A percentile compares a stretch with the other conserved stretches of the same genome.
Evolutionary conservation across 768 basidiomycete species (phyloP).

Genomic region (Imleria badia): DNA sequence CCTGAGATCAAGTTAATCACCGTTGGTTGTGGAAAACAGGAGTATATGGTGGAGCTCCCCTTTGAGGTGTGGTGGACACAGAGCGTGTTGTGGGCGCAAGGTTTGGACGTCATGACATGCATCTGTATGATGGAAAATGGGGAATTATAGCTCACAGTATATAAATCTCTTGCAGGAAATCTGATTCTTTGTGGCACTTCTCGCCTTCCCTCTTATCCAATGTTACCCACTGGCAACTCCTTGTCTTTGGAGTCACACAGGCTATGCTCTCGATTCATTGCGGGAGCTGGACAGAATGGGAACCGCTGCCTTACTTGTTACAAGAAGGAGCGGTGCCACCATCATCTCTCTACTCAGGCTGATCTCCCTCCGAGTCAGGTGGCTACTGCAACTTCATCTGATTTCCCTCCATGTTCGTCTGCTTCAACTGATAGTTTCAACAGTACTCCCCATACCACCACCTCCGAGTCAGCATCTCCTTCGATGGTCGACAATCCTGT

Average conservation of each 20-base stretch:
- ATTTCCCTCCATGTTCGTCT: neutral
- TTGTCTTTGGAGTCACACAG: too few relatives aligned
- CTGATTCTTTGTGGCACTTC: neutral
- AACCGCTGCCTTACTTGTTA: neutral
- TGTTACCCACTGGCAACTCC: too few relatives aligned
- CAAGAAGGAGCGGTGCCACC: neutral
- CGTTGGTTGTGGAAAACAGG: neutral
- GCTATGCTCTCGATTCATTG: slow-evolving; percentile 1
- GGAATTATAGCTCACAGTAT: slow-evolving; percentile 5
- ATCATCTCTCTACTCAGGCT: neutral
- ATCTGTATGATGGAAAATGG: slow-evolving; percentile 2
- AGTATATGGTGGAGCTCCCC: neutral
- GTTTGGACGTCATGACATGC: slow-evolving; percentile 5
- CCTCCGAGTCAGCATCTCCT: too few relatives aligned
- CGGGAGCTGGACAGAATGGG: neutral
- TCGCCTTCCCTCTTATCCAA: too few relatives aligned
- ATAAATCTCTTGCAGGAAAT: neutral
- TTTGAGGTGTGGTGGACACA: slow-evolving; percentile 6
- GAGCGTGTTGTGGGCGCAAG: slow-evolving; percentile 5
- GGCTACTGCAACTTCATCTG: too few relatives aligned
- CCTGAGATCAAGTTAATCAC: slow-evolving; percentile 6
- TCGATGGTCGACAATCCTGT: too few relatives aligned
- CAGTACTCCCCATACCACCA: too few relatives aligned
- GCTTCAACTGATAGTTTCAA: too few relatives aligned
- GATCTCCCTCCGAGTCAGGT: too few relatives aligned